Evolutionary conservation across 768 basidiomycete species (phyloP).

Genomic region (Rhizopogon sp.): DNA sequence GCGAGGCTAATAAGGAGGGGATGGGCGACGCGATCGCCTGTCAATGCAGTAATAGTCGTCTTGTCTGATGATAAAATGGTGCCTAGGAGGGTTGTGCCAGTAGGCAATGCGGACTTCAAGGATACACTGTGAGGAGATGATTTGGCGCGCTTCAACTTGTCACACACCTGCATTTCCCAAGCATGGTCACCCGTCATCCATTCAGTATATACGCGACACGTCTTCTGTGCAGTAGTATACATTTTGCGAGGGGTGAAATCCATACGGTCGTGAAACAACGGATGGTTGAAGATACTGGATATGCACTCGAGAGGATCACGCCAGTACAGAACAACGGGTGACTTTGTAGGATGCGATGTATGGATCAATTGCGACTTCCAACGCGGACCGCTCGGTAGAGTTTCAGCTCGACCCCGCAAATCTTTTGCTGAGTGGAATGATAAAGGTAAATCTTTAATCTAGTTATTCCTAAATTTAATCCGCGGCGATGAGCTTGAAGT

Average conservation of each 20-base stretch:
- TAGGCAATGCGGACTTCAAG: slow-evolving; percentile 14
- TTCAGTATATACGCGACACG: slow-evolving; percentile 13
- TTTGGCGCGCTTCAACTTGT: no score
- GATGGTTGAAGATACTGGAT: slow-evolving; percentile 8
- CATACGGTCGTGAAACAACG: slow-evolving; percentile 13
- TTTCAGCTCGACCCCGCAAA: no score
- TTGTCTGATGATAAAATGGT: slow-evolving; percentile 14
- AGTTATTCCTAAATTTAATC: no score
- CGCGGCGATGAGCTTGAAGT: no score
- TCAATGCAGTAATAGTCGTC: slow-evolving; percentile 12
- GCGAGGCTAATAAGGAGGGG: slow-evolving; percentile 26
- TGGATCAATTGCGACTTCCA: no score
- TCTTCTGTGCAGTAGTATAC: slow-evolving; percentile 5
- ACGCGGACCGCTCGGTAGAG: no score
- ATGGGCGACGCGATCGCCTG: slow-evolving; percentile 13
- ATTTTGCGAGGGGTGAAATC: slow-evolving; percentile 13
- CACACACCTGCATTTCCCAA: slow-evolving; percentile 22
- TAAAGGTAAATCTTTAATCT: no score
- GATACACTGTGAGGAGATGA: neutral
- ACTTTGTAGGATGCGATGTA: no score
- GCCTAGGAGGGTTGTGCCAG: slow-evolving; percentile 23
- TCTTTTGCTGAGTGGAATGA: no score
- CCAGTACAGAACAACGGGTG: no score
- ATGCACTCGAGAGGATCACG: no score
- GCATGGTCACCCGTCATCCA: slow-evolving; percentile 19